phyloP scores from a whole-genome alignment of 2,329 filamentous ascomycete genomes.

The Botrytis tulipae region DNA sequence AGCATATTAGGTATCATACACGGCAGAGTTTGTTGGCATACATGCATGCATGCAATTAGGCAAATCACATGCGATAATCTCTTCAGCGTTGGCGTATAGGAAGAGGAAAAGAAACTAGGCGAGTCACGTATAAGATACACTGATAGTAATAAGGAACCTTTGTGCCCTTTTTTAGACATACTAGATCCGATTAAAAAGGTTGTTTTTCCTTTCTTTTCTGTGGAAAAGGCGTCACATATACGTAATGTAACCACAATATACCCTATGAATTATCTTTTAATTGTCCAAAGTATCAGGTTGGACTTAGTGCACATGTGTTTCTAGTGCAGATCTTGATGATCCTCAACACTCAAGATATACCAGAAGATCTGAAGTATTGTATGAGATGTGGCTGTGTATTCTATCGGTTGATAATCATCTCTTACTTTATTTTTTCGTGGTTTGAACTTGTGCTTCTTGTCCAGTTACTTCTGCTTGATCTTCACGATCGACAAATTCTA shows the following conservation, averaged over 20 bases:
- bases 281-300: not conserved
- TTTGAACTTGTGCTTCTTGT: not conserved
- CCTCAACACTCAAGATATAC: not conserved
- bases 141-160: not conserved
- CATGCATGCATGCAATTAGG: slow-evolving; percentile 4
- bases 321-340: not conserved
- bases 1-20: not conserved
- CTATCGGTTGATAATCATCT: not conserved
- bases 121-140: slow-evolving; percentile 1
- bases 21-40: not conserved
- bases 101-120: not conserved
- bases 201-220: not conserved
- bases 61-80: not conserved
- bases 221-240: not conserved
- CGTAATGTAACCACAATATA: not conserved
- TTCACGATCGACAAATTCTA: not conserved
- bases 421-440: not conserved
- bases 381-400: not conserved
- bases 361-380: not conserved
- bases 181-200: not conserved
- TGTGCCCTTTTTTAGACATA: not conserved
- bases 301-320: not conserved
- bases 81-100: slow-evolving; percentile 9
- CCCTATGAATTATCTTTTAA: not conserved
- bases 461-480: not conserved